A percentile compares a stretch with the other conserved stretches of the same genome.
Conservation (phyloP, 2,329 filamentous ascomycete genomes). For the Paraphaeosphaeria minitans region DNA sequence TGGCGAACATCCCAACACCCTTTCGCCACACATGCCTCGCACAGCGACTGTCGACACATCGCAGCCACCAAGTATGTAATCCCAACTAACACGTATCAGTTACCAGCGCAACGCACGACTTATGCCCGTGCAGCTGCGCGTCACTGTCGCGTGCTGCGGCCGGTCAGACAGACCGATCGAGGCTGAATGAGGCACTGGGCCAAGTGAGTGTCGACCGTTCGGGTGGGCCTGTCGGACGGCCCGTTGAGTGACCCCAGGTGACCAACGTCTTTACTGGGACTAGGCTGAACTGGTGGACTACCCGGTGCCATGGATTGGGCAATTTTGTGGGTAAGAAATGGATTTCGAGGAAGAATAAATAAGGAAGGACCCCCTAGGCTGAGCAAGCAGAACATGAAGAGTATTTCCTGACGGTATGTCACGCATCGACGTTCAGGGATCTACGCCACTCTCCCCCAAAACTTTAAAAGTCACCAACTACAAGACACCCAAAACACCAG, state of each 20-base stretch:
- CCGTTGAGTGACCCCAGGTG: not conserved
- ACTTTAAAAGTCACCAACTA: too few relatives aligned
- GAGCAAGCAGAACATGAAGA: too few relatives aligned
- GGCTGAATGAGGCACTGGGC: too few relatives aligned
- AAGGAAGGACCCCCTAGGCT: not conserved
- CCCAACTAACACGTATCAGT: not conserved
- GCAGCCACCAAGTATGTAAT: not conserved
- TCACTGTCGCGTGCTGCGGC: constrained; percentile 4
- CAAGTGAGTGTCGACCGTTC: not conserved
- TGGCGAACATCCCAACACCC: not conserved
- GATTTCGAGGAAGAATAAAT: constrained; percentile 1
- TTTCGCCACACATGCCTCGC: not conserved
- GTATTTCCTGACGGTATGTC: too few relatives aligned
- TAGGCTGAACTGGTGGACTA: not conserved
- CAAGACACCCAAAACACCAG: not conserved
- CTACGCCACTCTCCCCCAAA: too few relatives aligned
- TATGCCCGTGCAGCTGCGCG: not conserved
- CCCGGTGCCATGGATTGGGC: not conserved
- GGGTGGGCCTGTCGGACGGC: too few relatives aligned
- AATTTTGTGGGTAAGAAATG: not conserved
- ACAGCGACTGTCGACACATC: not conserved
- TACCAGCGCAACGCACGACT: not conserved
- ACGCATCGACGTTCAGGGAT: too few relatives aligned
- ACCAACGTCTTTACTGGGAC: not conserved
- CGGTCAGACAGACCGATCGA: not conserved